Evolutionary conservation across 2,329 filamentous ascomycete genomes (phyloP).

Genomic region (Nothopassalora personata): DNA sequence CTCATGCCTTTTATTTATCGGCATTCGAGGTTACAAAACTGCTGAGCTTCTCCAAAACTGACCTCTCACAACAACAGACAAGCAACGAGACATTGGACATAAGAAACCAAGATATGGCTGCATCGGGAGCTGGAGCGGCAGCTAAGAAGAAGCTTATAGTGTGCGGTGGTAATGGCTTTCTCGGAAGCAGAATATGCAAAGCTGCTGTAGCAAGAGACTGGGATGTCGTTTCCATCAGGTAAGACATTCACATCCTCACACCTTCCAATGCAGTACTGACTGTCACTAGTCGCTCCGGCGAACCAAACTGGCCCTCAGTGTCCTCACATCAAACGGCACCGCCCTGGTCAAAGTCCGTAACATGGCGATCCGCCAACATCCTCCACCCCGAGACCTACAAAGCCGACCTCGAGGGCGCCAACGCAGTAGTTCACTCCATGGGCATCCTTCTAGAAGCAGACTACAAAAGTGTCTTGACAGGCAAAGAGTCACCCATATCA

Average conservation of each 20-base stretch:
- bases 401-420: slow-evolving; percentile 66
- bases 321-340: slow-evolving; percentile 67
- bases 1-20: neutral
- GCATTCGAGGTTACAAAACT: neutral
- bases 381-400: slow-evolving; percentile 76
- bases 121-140: slow-evolving; percentile 16
- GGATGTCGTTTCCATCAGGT: slow-evolving; percentile 92
- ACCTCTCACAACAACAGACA: neutral
- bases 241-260: slow-evolving; percentile 24
- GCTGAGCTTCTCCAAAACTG: neutral
- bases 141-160: slow-evolving; percentile 74
- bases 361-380: slow-evolving; percentile 85
- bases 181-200: slow-evolving; percentile 82
- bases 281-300: slow-evolving; percentile 69
- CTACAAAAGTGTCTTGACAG: slow-evolving; percentile 88
- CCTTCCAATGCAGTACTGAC: neutral
- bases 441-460: slow-evolving; percentile 94
- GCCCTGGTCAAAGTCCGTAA: slow-evolving; percentile 73
- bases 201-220: slow-evolving; percentile 78
- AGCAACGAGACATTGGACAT: neutral
- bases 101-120: slow-evolving; percentile 10
- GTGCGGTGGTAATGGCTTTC: slow-evolving; percentile 87
- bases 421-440: slow-evolving; percentile 89
- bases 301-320: slow-evolving; percentile 77
- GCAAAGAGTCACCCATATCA: slow-evolving; percentile 72